These are phyloP conservation scores for Verticillium nonalfalfae DNA, from an alignment of 2,329 filamentous ascomycete species.

Conservation along the genomic window DNA sequence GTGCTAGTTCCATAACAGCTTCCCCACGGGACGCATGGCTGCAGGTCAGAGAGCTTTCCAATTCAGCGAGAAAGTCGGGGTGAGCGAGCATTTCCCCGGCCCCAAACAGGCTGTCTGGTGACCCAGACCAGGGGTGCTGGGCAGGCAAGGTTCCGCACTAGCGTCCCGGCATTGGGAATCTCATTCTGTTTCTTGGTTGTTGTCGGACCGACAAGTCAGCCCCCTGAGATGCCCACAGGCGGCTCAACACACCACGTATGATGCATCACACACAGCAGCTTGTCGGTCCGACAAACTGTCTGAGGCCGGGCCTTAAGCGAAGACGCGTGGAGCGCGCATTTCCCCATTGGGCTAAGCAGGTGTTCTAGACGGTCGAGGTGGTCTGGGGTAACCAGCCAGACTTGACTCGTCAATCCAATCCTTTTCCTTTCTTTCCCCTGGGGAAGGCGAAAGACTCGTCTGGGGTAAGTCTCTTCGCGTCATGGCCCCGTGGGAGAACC, in stretches of 20 bases:
- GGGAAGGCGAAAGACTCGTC: neutral
- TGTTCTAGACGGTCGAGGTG: neutral
- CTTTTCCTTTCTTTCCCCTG: conserved; percentile 1
- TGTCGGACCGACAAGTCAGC: conserved; percentile 1
- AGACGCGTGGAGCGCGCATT: neutral
- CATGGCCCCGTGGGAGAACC: neutral
- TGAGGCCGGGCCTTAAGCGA: neutral
- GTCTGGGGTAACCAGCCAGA: neutral
- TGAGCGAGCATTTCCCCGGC: neutral
- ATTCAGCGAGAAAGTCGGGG: neutral
- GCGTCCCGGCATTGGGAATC: neutral
- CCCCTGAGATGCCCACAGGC: neutral
- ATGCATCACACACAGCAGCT: neutral
- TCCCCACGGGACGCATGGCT: neutral
- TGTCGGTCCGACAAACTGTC: neutral
- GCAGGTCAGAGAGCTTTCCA: neutral
- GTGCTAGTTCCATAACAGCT: neutral
- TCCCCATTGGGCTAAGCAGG: neutral
- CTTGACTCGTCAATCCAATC: neutral
- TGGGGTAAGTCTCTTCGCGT: neutral
- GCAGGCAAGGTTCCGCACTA: neutral
- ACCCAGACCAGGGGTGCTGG: neutral
- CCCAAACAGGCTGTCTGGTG: neutral
- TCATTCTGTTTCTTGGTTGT: neutral
- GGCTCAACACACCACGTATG: neutral